Percentiles rank a stretch among this genome's conserved stretches.
Evolutionary conservation across 2,329 filamentous ascomycete species (phyloP).

Genomic region (Monosporascus sp.): DNA sequence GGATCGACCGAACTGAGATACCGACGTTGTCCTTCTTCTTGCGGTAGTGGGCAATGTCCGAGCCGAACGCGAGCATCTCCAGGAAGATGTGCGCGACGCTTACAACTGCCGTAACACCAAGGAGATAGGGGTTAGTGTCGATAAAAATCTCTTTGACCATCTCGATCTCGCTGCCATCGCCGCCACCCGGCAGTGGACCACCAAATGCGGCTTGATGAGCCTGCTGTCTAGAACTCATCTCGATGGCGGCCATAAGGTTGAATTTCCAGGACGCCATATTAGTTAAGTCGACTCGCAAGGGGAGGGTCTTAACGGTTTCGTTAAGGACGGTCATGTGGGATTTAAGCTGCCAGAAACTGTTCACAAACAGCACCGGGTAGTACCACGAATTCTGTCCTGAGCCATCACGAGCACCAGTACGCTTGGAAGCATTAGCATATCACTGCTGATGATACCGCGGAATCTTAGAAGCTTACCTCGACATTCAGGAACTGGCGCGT

Average conservation of each 20-base stretch:
- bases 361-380: constrained; percentile 79
- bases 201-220: constrained; percentile 73
- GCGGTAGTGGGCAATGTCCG: constrained; percentile 94
- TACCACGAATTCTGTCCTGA: constrained; percentile 92
- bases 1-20: constrained; percentile 90
- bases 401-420: constrained; percentile 73
- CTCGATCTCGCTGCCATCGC: constrained; percentile 91
- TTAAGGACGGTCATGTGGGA: constrained; percentile 90
- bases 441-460: neutral
- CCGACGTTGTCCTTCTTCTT: constrained; percentile 99
- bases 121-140: constrained; percentile 87
- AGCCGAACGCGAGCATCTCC: constrained; percentile 94
- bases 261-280: constrained; percentile 89
- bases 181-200: constrained; percentile 64
- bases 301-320: constrained; percentile 75
- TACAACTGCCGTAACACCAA: constrained; percentile 78
- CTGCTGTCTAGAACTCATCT: constrained; percentile 80
- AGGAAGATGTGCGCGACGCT: constrained; percentile 90
- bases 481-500: constrained; percentile 72
- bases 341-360: constrained; percentile 95
- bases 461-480: constrained; percentile 41
- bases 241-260: constrained; percentile 74
- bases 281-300: constrained; percentile 76
- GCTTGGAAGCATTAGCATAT: constrained; percentile 16
- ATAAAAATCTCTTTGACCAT: constrained; percentile 95